Conservation (phyloP, 2,329 filamentous ascomycete species). For the Alternaria metachromatica region DNA sequence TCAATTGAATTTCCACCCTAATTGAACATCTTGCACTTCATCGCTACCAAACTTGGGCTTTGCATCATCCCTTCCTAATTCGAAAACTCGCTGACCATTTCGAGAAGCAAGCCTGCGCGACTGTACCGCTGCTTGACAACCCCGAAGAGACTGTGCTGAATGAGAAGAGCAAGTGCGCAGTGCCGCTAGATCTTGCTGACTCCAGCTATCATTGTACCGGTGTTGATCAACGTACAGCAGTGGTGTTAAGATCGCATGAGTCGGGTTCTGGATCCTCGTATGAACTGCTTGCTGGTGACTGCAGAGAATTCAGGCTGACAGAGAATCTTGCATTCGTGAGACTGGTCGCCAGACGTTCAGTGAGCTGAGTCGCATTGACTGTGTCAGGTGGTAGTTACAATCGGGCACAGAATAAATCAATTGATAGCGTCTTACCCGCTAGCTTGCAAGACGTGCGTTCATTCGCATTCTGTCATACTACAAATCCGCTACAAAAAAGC, state of each 20-base stretch:
- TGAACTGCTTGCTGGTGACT: not conserved
- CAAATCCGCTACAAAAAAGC: accelerated
- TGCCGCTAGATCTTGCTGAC: not conserved
- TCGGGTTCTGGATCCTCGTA: not conserved
- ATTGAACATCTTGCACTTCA: not conserved
- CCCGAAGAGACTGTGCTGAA: no score
- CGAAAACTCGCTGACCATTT: no score
- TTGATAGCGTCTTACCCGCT: not conserved
- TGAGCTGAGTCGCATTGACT: not conserved
- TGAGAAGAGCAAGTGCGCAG: no score
- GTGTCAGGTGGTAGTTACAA: not conserved
- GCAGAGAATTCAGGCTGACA: not conserved
- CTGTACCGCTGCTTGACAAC: no score
- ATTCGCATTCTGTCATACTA: not conserved
- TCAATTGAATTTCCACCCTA: no score
- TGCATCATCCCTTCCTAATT: no score
- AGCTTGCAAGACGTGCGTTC: not conserved
- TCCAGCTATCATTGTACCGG: not conserved
- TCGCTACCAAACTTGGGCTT: not conserved
- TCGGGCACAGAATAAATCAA: not conserved
- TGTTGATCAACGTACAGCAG: not conserved
- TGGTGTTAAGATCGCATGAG: not conserved
- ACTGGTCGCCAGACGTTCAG: not conserved
- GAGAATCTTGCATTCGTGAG: not conserved
- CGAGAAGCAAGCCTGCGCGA: no score